These are phyloP conservation scores for Eutrema yunnanense DNA, from an alignment of 345 rosid genomes.

Conservation along the genomic window DNA sequence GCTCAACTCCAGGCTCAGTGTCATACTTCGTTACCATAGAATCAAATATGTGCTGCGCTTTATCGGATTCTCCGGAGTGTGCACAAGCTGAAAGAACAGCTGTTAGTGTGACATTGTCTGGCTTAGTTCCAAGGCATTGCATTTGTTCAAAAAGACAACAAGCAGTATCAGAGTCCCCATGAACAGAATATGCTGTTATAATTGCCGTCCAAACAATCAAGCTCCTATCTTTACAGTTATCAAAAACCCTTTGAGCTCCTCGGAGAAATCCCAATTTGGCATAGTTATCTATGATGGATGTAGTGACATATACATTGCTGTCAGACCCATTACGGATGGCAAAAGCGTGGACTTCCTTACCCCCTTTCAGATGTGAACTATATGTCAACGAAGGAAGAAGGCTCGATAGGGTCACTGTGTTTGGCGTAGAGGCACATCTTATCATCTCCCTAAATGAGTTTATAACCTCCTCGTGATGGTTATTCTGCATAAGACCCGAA, in stretches of 20 bases:
- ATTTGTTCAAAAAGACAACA: conserved; percentile 50
- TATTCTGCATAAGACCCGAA: conserved; percentile 80
- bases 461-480: conserved; percentile 39
- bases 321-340: conserved; percentile 51
- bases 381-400: conserved; percentile 52
- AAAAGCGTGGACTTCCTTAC: conserved; percentile 67
- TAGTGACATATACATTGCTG: conserved; percentile 50
- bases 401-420: conserved; percentile 58
- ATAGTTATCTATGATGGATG: conserved; percentile 66
- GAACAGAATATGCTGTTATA: conserved; percentile 67
- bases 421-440: conserved; percentile 48
- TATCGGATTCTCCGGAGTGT: conserved; percentile 59
- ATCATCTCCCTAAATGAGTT: conserved; percentile 58
- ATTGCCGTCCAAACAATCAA: conserved; percentile 84
- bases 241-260: conserved; percentile 56
- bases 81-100: conserved; percentile 75
- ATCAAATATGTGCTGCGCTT: conserved; percentile 51
- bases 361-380: conserved; percentile 60
- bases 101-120: conserved; percentile 67
- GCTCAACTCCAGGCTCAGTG: conserved; percentile 59
- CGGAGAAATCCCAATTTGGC: conserved; percentile 61
- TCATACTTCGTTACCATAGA: conserved; percentile 42
- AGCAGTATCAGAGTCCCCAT: conserved; percentile 60
- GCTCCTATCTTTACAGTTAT: conserved; percentile 46
- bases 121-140: conserved; percentile 45